Conservation (phyloP, 2,329 filamentous ascomycete genomes). For the Botrytis squamosa region DNA sequence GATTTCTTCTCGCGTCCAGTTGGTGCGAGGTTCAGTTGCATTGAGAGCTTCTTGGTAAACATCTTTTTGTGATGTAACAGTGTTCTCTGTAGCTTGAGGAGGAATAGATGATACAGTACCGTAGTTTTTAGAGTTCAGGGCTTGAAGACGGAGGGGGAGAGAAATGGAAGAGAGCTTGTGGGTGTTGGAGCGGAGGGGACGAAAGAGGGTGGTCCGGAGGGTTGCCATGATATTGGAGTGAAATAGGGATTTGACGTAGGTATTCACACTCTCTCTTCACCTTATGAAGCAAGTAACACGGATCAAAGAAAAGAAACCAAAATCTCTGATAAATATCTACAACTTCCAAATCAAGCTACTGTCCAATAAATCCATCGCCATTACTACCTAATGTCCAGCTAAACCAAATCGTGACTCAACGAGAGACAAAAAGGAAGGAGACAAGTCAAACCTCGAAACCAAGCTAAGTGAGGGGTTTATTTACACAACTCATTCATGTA, state of each 20-base stretch:
- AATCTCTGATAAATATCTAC: not conserved
- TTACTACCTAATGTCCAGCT: not conserved
- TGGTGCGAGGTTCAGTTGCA: conserved; percentile 61
- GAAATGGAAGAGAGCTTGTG: not conserved
- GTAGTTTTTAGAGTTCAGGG: not conserved
- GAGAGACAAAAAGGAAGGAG: conserved; percentile 2
- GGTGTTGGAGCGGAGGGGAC: not conserved
- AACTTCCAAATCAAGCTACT: not conserved
- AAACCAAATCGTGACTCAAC: conserved; percentile 7
- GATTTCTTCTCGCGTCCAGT: conserved; percentile 82
- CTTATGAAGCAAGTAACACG: not conserved
- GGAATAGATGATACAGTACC: conserved; percentile 18
- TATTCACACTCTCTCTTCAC: not conserved
- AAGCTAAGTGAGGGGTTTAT: conserved; percentile 1
- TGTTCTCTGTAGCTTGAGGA: not conserved
- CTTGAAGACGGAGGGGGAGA: not conserved
- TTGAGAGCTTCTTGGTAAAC: conserved; percentile 51
- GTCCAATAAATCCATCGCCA: not conserved
- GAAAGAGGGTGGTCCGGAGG: not conserved
- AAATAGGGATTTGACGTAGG: not conserved
- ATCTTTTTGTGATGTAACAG: not conserved
- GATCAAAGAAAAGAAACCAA: not conserved
- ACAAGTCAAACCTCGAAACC: not conserved
- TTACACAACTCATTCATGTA: not conserved
- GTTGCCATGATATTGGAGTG: not conserved